Evolutionary conservation across 2,329 filamentous ascomycete species (phyloP).

Genomic region (Venturiaceae sp.): DNA sequence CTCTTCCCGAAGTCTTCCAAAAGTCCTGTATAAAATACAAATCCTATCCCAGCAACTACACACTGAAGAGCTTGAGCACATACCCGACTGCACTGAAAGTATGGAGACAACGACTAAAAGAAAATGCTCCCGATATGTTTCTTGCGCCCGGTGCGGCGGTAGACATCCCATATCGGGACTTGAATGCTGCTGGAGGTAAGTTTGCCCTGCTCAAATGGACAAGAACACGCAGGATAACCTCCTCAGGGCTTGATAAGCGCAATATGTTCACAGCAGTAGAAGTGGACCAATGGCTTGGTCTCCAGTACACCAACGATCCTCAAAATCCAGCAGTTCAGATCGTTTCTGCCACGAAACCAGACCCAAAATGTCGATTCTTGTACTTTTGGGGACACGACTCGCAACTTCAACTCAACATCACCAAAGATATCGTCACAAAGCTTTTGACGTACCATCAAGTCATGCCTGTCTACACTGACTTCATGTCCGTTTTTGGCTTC

Average conservation of each 20-base stretch:
- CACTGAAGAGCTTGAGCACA: not conserved
- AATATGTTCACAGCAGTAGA: not conserved
- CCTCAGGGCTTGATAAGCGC: not conserved
- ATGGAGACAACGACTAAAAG: not conserved
- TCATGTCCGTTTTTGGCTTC: constrained; percentile 27
- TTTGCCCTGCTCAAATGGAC: not conserved
- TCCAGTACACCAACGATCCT: not conserved
- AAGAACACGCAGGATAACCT: not conserved
- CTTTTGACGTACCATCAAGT: constrained; percentile 26
- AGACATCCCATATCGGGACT: not conserved
- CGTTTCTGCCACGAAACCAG: constrained; percentile 37
- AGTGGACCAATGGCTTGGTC: not conserved
- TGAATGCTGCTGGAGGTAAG: not conserved
- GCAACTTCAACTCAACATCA: constrained; percentile 13
- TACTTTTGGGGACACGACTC: constrained; percentile 14
- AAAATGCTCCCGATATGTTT: not conserved
- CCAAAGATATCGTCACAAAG: constrained; percentile 12
- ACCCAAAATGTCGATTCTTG: constrained; percentile 19
- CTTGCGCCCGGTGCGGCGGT: not conserved
- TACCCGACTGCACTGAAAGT: not conserved
- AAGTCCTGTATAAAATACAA: not conserved
- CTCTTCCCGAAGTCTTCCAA: not conserved
- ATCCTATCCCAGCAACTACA: not conserved
- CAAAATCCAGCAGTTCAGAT: not conserved
- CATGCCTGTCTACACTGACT: constrained; percentile 30